These are phyloP conservation scores for Beauveria australis DNA, from an alignment of 2,329 filamentous ascomycete species.

Conservation along the genomic window DNA sequence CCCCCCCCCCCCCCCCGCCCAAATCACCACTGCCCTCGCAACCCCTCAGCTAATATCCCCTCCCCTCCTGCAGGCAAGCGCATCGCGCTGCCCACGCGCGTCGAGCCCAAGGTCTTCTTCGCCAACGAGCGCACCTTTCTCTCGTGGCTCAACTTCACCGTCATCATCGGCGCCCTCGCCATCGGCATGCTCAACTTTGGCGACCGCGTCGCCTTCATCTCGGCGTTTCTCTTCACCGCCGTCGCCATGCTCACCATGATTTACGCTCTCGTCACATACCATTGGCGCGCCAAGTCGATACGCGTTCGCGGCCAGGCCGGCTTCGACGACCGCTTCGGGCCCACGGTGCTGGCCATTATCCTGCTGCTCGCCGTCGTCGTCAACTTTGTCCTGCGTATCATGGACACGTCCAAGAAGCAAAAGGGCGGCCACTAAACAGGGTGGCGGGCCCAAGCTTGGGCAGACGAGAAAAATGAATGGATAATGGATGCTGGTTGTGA, in stretches of 20 bases:
- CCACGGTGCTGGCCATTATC: constrained; percentile 80
- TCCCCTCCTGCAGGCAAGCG: constrained; percentile 66
- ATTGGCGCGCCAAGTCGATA: constrained; percentile 94
- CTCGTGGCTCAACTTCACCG: constrained; percentile 99
- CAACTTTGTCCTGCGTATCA: constrained; percentile 82
- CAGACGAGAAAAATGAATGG: no score
- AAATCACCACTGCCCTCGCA: neutral
- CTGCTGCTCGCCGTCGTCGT: constrained; percentile 84
- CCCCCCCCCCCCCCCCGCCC: neutral
- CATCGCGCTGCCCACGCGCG: constrained; percentile 92
- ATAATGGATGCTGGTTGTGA: neutral
- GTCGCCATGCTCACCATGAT: constrained; percentile 94
- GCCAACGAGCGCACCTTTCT: constrained; percentile 99
- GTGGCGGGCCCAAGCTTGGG: no score
- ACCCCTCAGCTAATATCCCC: neutral
- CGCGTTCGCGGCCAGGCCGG: constrained; percentile 84
- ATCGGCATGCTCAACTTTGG: constrained; percentile 98
- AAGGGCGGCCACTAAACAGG: constrained; percentile 16
- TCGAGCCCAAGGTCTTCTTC: constrained; percentile 99
- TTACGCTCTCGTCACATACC: constrained; percentile 90
- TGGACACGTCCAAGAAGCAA: constrained; percentile 32
- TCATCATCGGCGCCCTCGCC: constrained; percentile 92
- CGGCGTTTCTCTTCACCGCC: constrained; percentile 84
- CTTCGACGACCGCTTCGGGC: constrained; percentile 93
- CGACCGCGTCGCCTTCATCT: constrained; percentile 88